phyloP scores from a whole-genome alignment of 176 grass and related monocot genomes.

The Avena insularis region DNA sequence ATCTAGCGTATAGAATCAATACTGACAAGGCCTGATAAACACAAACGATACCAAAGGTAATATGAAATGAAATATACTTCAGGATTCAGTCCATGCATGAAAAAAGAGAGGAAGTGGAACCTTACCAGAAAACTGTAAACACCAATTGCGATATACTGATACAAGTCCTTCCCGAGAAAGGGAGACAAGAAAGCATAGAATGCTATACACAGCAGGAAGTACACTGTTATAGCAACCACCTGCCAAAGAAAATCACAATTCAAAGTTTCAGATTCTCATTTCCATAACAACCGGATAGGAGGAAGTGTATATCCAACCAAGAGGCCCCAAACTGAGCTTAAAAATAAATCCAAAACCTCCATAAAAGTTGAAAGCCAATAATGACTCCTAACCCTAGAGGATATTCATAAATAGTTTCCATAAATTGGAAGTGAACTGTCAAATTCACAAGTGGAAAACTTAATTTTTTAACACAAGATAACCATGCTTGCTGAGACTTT shows the following conservation, averaged over 20 bases:
- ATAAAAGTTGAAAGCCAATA: background rate
- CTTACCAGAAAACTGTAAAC: conserved; percentile 96
- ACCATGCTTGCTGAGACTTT: background rate
- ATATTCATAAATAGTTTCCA: background rate
- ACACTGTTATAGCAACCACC: conserved; percentile 98
- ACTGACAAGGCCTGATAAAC: conserved; percentile 79
- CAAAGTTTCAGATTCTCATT: background rate
- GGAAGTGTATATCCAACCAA: conserved; percentile 18
- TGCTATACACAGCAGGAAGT: conserved; percentile 87
- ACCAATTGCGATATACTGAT: conserved; percentile 70
- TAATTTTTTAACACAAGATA: background rate
- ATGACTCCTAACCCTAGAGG: background rate
- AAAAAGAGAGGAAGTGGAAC: background rate
- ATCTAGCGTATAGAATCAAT: conserved; percentile 86
- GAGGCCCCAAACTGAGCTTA: background rate
- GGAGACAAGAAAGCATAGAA: conserved; percentile 99
- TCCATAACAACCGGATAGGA: conserved; percentile 16
- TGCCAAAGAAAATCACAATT: conserved; percentile 33
- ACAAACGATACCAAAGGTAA: conserved; percentile 34
- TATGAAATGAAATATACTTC: conserved; percentile 26
- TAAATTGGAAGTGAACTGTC: background rate
- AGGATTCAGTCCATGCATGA: background rate
- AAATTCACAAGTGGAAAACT: background rate
- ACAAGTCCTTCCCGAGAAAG: conserved; percentile 77
- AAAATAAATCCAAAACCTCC: conserved; percentile 3